Conservation (phyloP, 441 rosid species). For the Sinapis alba region DNA sequence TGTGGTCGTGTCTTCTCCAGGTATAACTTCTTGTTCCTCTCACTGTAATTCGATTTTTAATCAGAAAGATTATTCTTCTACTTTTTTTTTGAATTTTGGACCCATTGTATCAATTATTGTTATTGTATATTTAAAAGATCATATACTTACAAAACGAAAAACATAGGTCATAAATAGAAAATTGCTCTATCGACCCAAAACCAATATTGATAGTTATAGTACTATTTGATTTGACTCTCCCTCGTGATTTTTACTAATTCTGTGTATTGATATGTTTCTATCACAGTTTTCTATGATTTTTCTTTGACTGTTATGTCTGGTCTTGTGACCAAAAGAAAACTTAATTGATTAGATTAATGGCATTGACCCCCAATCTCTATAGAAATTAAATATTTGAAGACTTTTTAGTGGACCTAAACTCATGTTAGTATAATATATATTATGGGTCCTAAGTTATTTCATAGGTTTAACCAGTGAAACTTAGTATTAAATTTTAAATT, state of each 20-base stretch:
- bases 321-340: not conserved
- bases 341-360: conserved; percentile 8
- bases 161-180: conserved; percentile 20
- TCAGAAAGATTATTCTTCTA: conserved; percentile 20
- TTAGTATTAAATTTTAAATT: conserved; percentile 12
- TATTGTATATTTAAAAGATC: conserved; percentile 19
- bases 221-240: conserved; percentile 39
- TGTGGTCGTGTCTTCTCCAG: conserved; percentile 98
- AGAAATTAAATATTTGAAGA: not conserved
- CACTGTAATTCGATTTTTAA: conserved; percentile 1
- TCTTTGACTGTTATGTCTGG: conserved; percentile 21
- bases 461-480: not conserved
- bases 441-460: not conserved
- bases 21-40: conserved; percentile 39
- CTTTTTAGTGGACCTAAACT: conserved; percentile 29
- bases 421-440: not conserved
- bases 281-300: conserved; percentile 6
- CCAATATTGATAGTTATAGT: conserved; percentile 14
- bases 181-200: not conserved
- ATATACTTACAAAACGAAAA: conserved; percentile 9
- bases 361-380: conserved; percentile 23
- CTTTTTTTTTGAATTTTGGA: not conserved
- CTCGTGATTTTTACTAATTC: conserved; percentile 30
- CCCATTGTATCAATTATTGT: conserved; percentile 12
- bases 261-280: conserved; percentile 23